phyloP scores from a whole-genome alignment of 371 early-diverging fungal genomes.

The Amoeboradix gromovi region DNA sequence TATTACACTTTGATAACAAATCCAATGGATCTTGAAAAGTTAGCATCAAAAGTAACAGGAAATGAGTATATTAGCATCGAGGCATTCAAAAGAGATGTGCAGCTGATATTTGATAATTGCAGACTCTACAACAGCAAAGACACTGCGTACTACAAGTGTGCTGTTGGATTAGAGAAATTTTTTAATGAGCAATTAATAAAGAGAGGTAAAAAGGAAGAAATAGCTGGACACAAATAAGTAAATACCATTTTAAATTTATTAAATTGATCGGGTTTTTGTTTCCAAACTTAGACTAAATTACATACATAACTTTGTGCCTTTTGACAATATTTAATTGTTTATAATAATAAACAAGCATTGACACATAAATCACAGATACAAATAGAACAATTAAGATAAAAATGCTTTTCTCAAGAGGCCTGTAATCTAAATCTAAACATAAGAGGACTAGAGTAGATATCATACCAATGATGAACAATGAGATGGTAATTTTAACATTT shows the following conservation, averaged over 20 bases:
- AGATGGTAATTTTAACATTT: too few relatives aligned
- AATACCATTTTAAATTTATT: not conserved
- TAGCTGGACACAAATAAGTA: conserved; percentile 4
- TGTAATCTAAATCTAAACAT: too few relatives aligned
- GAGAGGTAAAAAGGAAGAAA: conserved; percentile 6
- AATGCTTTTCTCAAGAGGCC: too few relatives aligned
- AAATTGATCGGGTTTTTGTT: too few relatives aligned
- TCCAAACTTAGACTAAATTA: too few relatives aligned
- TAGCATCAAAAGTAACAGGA: conserved; percentile 37
- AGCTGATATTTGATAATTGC: conserved; percentile 59
- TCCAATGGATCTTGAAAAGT: conserved; percentile 81
- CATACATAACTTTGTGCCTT: too few relatives aligned
- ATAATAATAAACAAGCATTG: too few relatives aligned
- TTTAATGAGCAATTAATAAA: conserved; percentile 6
- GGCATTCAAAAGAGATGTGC: conserved; percentile 39
- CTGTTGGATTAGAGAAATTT: conserved; percentile 20
- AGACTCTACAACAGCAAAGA: conserved; percentile 44
- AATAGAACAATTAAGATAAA: too few relatives aligned
- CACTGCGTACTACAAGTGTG: conserved; percentile 48
- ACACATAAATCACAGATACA: too few relatives aligned
- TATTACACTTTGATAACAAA: conserved; percentile 85
- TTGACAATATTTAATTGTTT: too few relatives aligned
- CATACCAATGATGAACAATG: too few relatives aligned
- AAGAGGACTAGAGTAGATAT: too few relatives aligned
- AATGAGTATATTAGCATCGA: conserved; percentile 37